Conservation (phyloP, 1,284 basidiomycete genomes). For the Cutaneotrichosporon arboriforme region DNA sequence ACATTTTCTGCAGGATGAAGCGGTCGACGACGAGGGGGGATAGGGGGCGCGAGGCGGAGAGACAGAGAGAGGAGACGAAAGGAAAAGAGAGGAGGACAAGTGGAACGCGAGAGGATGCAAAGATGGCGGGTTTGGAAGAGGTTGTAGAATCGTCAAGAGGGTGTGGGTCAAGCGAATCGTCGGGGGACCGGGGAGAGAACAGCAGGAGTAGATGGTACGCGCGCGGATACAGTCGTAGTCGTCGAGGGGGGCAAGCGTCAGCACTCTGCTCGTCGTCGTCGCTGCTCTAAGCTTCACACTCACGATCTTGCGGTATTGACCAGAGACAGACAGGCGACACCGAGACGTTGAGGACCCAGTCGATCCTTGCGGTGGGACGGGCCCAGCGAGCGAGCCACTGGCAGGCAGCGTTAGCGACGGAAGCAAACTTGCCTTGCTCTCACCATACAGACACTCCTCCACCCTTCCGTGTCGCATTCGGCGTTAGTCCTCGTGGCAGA, state of each 20-base stretch:
- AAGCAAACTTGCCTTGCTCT: too few species aligned
- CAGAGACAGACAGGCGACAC: too few species aligned
- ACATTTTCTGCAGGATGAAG: constrained; percentile 36
- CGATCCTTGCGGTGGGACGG: too few species aligned
- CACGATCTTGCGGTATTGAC: constrained; percentile 20
- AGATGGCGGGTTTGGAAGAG: neutral
- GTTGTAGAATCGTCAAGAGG: too few species aligned
- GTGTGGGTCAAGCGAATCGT: neutral
- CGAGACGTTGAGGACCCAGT: too few species aligned
- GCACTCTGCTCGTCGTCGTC: constrained; percentile 6
- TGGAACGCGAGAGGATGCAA: neutral
- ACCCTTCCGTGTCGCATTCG: too few species aligned
- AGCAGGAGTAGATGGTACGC: neutral
- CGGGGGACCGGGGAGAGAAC: neutral
- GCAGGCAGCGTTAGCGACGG: too few species aligned
- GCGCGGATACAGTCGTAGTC: neutral
- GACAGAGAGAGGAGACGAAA: neutral
- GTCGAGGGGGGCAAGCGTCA: constrained; percentile 4
- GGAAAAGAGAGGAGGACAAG: neutral
- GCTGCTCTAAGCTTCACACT: constrained; percentile 1
- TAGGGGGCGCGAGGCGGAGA: neutral
- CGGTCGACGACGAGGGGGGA: neutral
- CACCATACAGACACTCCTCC: too few species aligned
- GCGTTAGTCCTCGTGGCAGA: too few species aligned
- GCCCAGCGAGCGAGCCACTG: too few species aligned